These are phyloP conservation scores for Barbarea vulgaris DNA, from an alignment of 345 rosid species.

Conservation along the genomic window DNA sequence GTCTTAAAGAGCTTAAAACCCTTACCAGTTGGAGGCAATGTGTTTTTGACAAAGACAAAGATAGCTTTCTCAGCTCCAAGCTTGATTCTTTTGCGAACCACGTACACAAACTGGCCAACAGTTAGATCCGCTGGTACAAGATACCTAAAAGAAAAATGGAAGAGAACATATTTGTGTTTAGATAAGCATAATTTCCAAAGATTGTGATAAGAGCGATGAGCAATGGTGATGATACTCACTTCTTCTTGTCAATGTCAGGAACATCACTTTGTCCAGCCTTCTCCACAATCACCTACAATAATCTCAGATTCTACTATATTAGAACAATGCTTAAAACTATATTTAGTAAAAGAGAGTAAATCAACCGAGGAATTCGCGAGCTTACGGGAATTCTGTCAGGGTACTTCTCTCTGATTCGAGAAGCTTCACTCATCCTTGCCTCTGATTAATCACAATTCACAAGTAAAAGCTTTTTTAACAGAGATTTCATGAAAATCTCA, in stretches of 20 bases:
- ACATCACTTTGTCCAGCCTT: constrained; percentile 85
- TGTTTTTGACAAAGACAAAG: constrained; percentile 75
- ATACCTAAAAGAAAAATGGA: constrained; percentile 52
- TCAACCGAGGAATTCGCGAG: background rate
- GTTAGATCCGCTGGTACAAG: constrained; percentile 85
- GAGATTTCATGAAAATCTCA: background rate
- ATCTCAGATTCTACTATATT: background rate
- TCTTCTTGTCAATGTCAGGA: constrained; percentile 96
- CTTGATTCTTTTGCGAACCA: constrained; percentile 81
- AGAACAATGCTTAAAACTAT: constrained; percentile 21
- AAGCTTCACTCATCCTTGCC: constrained; percentile 80
- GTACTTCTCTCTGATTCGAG: constrained; percentile 83
- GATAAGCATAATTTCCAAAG: background rate
- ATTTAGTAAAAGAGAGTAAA: background rate
- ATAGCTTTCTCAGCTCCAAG: constrained; percentile 83
- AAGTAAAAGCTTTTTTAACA: background rate
- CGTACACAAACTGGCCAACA: constrained; percentile 84
- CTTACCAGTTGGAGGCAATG: constrained; percentile 77
- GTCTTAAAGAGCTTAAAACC: background rate
- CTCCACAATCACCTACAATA: constrained; percentile 83
- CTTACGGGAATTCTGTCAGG: constrained; percentile 92
- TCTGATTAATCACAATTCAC: constrained; percentile 47
- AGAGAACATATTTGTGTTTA: background rate
- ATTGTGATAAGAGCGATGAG: background rate
- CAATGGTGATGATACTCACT: constrained; percentile 58